A percentile compares a stretch with the other conserved stretches of the same genome.
These are phyloP conservation scores for Priceomyces fermenticarens DNA, from an alignment of 805 yeast genomes.

Conservation along the genomic window DNA sequence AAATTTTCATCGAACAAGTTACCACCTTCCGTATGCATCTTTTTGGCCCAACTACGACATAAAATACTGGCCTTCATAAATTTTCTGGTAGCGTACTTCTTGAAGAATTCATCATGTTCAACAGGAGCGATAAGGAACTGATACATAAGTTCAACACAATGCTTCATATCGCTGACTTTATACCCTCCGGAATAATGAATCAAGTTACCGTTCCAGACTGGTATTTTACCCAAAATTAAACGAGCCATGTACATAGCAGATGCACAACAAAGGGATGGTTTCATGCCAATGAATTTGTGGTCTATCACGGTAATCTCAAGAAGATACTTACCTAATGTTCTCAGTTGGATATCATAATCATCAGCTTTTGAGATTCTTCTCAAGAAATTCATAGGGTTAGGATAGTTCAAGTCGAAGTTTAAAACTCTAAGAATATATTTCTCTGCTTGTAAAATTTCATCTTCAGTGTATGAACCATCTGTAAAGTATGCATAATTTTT, in stretches of 20 bases:
- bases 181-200: slow-evolving; percentile 92
- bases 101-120: slow-evolving; percentile 87
- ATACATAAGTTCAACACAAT: slow-evolving; percentile 70
- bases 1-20: slow-evolving; percentile 28
- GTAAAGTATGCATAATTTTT: slow-evolving; percentile 84
- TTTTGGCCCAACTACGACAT: slow-evolving; percentile 82
- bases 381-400: slow-evolving; percentile 87
- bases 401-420: slow-evolving; percentile 74
- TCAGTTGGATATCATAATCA: slow-evolving; percentile 77
- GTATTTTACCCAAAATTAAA: slow-evolving; percentile 60
- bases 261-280: slow-evolving; percentile 81
- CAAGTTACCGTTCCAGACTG: slow-evolving; percentile 80
- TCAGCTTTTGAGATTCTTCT: slow-evolving; percentile 89
- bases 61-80: slow-evolving; percentile 81
- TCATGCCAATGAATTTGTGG: slow-evolving; percentile 65
- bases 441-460: slow-evolving; percentile 81
- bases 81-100: slow-evolving; percentile 85
- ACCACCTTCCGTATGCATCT: slow-evolving; percentile 47
- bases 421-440: slow-evolving; percentile 69
- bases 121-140: slow-evolving; percentile 78
- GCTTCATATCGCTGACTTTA: slow-evolving; percentile 65
- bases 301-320: slow-evolving; percentile 77
- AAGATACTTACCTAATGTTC: slow-evolving; percentile 82
- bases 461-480: slow-evolving; percentile 79
- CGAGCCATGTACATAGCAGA: slow-evolving; percentile 84